Base-by-base conservation (phyloP, 2,329 filamentous ascomycete genomes). In the Ascochyta koolunga region DNA sequence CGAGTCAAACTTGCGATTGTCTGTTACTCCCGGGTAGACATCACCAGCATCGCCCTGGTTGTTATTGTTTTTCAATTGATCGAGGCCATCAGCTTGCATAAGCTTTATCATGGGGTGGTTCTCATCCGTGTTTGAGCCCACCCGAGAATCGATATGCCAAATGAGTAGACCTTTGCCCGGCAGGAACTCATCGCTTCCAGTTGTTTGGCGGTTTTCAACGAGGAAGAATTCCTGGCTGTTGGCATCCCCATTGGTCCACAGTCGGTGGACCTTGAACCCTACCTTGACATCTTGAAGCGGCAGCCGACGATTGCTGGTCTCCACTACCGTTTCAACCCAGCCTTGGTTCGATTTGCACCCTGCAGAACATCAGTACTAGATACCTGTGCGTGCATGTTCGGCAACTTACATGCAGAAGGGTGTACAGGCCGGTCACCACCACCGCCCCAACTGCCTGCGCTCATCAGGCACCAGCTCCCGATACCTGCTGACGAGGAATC, bases 391-490 rank as follows among this genome's bases (percentile, higher is more conserved):
- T 18, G 9, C 2, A 36, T 16, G 16, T 8, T 19, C 13, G 13
- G 4, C 27, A 25, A 9, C 61, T 48, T 50, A 66, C 60, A 69
- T n/a, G 64, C 63, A 22, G 63, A 67, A 32, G 66, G 66, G 41
- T 67, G 64, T 10, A 62, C 58, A 5, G 64, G 60, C 9, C 56
- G 50, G 21, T 61, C 41, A 9, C 63, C 65, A n/a, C 51, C 57
- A 16, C 59, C 59, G 21, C 62, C 65, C 62, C 62, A 68, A 13
- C 36, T 60, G 6, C 65, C 65, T 32, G 37, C 54, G 6, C 47
- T 43, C 64, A 68, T 68, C 21, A 68, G 31, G 31, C 66, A 65
- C 66, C 66, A 68, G 32, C 42, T 58, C 2, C 60, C 66, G n/a
- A 67, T 62, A 18, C 64, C 62, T 5, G 39, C 49, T 18, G 61